phyloP scores from a whole-genome alignment of 768 basidiomycete species.

The Phanerochaete sordida region DNA sequence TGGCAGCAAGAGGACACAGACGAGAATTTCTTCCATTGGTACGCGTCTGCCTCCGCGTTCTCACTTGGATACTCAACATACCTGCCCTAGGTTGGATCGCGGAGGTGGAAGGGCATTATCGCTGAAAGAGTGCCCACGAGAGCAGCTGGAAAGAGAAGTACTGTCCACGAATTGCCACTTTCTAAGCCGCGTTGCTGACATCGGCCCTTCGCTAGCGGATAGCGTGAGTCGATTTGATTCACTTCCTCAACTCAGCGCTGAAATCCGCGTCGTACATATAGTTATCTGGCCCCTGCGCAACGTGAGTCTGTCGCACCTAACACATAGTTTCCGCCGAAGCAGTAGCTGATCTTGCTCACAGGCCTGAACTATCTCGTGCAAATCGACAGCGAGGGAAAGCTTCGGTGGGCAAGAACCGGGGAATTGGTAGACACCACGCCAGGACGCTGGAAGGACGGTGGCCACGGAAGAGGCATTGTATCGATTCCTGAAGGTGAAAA shows the following conservation, averaged over 20 bases:
- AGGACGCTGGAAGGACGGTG: conserved; percentile 60
- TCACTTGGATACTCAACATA: neutral
- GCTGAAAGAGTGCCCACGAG: conserved; percentile 55
- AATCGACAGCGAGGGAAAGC: conserved; percentile 48
- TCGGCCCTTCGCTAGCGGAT: conserved; percentile 34
- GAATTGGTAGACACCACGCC: conserved; percentile 58
- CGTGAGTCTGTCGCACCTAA: neutral
- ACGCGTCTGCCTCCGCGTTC: neutral
- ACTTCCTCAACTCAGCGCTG: neutral
- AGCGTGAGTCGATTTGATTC: conserved; percentile 27
- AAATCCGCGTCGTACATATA: neutral
- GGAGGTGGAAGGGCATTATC: conserved; percentile 55
- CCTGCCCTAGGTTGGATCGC: conserved; percentile 49
- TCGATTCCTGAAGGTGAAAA: conserved; percentile 24
- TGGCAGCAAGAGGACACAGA: conserved; percentile 58
- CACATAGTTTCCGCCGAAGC: neutral
- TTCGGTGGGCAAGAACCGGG: conserved; percentile 56
- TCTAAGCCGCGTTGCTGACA: neutral
- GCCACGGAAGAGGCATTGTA: conserved; percentile 50
- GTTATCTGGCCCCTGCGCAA: conserved; percentile 17
- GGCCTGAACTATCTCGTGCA: conserved; percentile 64
- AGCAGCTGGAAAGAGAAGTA: conserved; percentile 59
- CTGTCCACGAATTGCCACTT: neutral
- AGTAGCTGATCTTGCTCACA: conserved; percentile 14
- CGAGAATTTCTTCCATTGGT: conserved; percentile 70